A percentile compares a stretch with the other conserved stretches of the same genome.
These are phyloP conservation scores for Paecilomyces fulvus DNA, from an alignment of 2,329 filamentous ascomycete species.

Conservation along the genomic window DNA sequence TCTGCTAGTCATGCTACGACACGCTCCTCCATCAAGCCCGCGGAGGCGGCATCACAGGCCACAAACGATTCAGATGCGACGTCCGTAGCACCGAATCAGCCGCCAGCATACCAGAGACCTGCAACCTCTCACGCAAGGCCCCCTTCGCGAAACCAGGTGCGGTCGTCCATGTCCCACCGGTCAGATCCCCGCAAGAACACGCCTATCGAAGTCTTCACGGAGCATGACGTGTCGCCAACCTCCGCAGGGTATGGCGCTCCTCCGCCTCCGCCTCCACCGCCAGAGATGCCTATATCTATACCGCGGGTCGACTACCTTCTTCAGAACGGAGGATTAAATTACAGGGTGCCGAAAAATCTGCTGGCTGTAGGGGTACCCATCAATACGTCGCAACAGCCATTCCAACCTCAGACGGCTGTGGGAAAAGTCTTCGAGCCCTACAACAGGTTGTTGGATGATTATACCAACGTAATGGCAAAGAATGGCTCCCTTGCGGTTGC, in stretches of 20 bases:
- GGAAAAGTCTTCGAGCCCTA: slow-evolving; percentile 74
- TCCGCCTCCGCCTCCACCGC: slow-evolving; percentile 68
- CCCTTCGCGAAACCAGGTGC: slow-evolving; percentile 26
- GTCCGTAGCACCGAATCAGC: slow-evolving; percentile 37
- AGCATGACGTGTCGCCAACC: slow-evolving; percentile 22
- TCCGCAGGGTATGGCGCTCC: slow-evolving; percentile 31
- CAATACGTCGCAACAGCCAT: slow-evolving; percentile 48
- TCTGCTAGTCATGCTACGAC: slow-evolving; percentile 21
- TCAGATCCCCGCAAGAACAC: slow-evolving; percentile 14
- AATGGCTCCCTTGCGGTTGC: slow-evolving; percentile 90
- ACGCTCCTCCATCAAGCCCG: slow-evolving; percentile 28
- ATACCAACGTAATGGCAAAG: slow-evolving; percentile 68
- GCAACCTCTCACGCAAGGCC: slow-evolving; percentile 23
- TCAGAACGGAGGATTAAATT: slow-evolving; percentile 72
- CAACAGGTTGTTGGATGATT: slow-evolving; percentile 75
- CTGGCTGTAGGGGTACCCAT: slow-evolving; percentile 47
- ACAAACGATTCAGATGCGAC: slow-evolving; percentile 38
- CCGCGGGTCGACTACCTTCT: slow-evolving; percentile 88
- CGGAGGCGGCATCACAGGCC: slow-evolving; percentile 26
- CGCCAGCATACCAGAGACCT: slow-evolving; percentile 20
- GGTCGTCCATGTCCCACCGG: slow-evolving; percentile 22
- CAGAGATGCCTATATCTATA: slow-evolving; percentile 56
- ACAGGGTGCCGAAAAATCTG: slow-evolving; percentile 64
- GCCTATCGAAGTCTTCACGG: slow-evolving; percentile 28
- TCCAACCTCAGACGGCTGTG: slow-evolving; percentile 59